A percentile compares a stretch with the other conserved stretches of the same genome.
Evolutionary conservation across 768 basidiomycete genomes (phyloP).

Genomic region (Suillus subaureus): DNA sequence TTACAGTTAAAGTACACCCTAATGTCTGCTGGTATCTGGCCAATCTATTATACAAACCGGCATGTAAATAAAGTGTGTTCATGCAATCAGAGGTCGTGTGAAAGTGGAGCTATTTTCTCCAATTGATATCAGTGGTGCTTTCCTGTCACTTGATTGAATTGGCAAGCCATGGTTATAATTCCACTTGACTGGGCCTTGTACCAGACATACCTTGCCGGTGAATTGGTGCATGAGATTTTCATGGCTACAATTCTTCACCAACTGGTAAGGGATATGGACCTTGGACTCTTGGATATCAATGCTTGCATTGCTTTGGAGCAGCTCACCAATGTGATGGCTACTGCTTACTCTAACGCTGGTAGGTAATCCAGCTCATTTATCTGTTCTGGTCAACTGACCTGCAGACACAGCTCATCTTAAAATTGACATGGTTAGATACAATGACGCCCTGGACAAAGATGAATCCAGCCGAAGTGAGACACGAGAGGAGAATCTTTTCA

Average conservation of each 20-base stretch:
- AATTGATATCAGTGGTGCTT: background rate
- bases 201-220: background rate
- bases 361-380: background rate
- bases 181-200: background rate
- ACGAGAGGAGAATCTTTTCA: background rate
- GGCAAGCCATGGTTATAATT: background rate
- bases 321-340: background rate
- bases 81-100: background rate
- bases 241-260: background rate
- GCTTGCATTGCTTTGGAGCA: background rate
- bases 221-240: background rate
- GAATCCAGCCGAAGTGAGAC: background rate
- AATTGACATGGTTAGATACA: conserved; percentile 1
- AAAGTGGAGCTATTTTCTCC: background rate
- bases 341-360: background rate
- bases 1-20: background rate
- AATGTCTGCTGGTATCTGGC: background rate
- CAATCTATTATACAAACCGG: background rate
- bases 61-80: background rate
- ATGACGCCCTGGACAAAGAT: background rate
- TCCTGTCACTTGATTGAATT: background rate
- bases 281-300: background rate
- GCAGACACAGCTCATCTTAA: background rate
- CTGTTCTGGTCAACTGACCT: background rate
- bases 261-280: background rate